Evolutionary conservation across 2,329 filamentous ascomycete species (phyloP).

Genomic region (Ilyonectria sp.): DNA sequence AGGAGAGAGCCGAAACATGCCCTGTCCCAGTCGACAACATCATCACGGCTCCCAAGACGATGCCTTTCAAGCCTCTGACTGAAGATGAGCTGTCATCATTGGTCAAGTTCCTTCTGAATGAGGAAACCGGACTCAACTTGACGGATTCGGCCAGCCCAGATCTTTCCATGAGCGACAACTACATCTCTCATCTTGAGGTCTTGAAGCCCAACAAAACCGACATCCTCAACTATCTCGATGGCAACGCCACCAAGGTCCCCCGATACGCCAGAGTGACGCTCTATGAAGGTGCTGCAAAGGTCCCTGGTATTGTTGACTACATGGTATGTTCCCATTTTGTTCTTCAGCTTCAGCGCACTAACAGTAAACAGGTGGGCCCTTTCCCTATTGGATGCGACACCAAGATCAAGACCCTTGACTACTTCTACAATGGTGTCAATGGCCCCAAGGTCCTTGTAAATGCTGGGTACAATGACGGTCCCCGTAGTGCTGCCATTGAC

Average conservation of each 20-base stretch:
- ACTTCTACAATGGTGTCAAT: conserved; percentile 39
- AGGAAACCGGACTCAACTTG: conserved; percentile 34
- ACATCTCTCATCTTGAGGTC: conserved; percentile 38
- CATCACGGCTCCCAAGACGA: conserved; percentile 20
- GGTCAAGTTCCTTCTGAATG: conserved; percentile 18
- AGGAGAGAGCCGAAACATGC: conserved; percentile 7
- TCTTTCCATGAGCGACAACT: conserved; percentile 33
- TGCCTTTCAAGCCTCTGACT: conserved; percentile 19
- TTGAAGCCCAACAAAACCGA: conserved; percentile 73
- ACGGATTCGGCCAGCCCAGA: conserved; percentile 28
- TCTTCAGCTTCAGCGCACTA: not conserved
- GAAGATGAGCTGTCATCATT: conserved; percentile 13
- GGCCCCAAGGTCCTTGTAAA: conserved; percentile 33
- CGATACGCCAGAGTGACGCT: conserved; percentile 37
- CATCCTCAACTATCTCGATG: conserved; percentile 71
- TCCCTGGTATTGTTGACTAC: conserved; percentile 34
- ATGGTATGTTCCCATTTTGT: conserved; percentile 25
- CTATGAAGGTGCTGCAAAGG: conserved; percentile 32
- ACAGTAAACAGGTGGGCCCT: conserved; percentile 31
- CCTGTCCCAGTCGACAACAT: conserved; percentile 11
- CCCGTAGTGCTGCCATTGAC: conserved; percentile 28
- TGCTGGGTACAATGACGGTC: conserved; percentile 33
- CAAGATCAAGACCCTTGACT: conserved; percentile 29
- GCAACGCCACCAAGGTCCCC: conserved; percentile 5
- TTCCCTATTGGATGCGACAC: conserved; percentile 33